Percentiles rank a stretch among this genome's conserved stretches.
phyloP scores from a whole-genome alignment of 1,139 yeast genomes.

The Chernovozyma aurita region DNA sequence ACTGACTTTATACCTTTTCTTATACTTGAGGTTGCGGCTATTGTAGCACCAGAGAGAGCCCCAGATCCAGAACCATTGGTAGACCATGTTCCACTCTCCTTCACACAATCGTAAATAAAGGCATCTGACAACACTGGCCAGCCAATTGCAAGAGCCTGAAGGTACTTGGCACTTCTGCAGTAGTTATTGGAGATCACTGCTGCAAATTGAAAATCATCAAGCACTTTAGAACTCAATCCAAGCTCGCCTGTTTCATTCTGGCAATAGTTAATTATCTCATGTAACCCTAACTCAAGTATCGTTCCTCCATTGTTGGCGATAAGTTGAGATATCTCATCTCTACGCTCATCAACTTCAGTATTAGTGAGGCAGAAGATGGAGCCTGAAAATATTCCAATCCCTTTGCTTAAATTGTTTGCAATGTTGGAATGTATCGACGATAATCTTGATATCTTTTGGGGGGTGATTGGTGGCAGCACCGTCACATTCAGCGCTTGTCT shows the following conservation, averaged over 20 bases:
- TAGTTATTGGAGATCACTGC: constrained; percentile 59
- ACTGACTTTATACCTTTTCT: not conserved
- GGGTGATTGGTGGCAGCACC: constrained; percentile 6
- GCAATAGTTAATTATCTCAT: constrained; percentile 21
- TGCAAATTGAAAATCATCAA: constrained; percentile 42
- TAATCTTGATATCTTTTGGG: constrained; percentile 2
- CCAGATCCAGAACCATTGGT: too few species aligned
- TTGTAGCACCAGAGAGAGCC: not conserved
- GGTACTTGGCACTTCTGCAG: constrained; percentile 67
- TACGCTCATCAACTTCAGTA: constrained; percentile 32
- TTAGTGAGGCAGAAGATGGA: constrained; percentile 36
- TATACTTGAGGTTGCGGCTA: not conserved
- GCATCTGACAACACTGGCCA: constrained; percentile 77
- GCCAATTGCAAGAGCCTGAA: constrained; percentile 82
- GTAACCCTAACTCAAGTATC: constrained; percentile 46
- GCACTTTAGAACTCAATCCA: constrained; percentile 13
- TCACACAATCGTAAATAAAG: constrained; percentile 54
- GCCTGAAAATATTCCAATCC: constrained; percentile 16
- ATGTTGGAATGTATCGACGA: not conserved
- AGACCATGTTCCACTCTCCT: too few species aligned
- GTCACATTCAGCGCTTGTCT: constrained; percentile 2
- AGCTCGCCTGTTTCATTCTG: constrained; percentile 8
- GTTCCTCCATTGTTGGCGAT: constrained; percentile 52
- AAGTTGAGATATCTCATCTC: constrained; percentile 25
- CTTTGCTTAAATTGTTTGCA: too few species aligned